Percentiles rank a stretch among this genome's conserved stretches.
Evolutionary conservation across 2,329 filamentous ascomycete genomes (phyloP).

Genomic region (Colletotrichum chlorophyti): DNA sequence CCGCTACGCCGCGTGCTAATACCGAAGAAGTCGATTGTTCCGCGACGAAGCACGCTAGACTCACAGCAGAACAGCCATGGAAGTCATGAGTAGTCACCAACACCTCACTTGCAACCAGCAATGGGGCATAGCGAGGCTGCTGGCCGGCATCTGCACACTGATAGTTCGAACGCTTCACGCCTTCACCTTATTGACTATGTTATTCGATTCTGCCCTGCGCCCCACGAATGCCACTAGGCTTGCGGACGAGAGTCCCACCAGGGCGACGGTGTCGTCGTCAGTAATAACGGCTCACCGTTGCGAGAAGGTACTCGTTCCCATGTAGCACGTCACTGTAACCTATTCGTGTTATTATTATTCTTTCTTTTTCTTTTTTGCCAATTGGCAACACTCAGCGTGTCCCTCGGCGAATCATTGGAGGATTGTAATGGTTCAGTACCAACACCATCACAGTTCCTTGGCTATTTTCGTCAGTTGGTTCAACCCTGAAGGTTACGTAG

Average conservation of each 20-base stretch:
- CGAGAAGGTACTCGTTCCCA: constrained; percentile 9
- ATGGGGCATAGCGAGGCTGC: constrained; percentile 4
- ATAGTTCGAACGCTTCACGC: neutral
- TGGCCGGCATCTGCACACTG: neutral
- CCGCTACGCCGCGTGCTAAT: constrained; percentile 20
- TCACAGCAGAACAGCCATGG: constrained; percentile 27
- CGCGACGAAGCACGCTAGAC: constrained; percentile 25
- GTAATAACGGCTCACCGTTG: neutral
- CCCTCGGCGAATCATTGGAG: neutral
- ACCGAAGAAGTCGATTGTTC: constrained; percentile 21
- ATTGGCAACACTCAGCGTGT: constrained; percentile 17
- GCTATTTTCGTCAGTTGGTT: constrained; percentile 14
- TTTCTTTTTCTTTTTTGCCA: constrained; percentile 27
- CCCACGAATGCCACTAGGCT: neutral
- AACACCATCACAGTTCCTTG: constrained; percentile 8
- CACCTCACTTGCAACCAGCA: constrained; percentile 1
- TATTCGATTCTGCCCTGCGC: neutral
- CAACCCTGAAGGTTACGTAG: constrained; percentile 14
- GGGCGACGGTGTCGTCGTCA: neutral
- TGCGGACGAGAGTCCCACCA: neutral
- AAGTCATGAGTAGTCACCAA: constrained; percentile 17
- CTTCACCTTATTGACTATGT: neutral
- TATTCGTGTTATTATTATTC: too few relatives aligned
- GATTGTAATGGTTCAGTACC: constrained; percentile 9
- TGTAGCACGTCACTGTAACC: constrained; percentile 25